Base-by-base conservation (phyloP, 257 asterid species). In the Solanum bulbocastanum region DNA sequence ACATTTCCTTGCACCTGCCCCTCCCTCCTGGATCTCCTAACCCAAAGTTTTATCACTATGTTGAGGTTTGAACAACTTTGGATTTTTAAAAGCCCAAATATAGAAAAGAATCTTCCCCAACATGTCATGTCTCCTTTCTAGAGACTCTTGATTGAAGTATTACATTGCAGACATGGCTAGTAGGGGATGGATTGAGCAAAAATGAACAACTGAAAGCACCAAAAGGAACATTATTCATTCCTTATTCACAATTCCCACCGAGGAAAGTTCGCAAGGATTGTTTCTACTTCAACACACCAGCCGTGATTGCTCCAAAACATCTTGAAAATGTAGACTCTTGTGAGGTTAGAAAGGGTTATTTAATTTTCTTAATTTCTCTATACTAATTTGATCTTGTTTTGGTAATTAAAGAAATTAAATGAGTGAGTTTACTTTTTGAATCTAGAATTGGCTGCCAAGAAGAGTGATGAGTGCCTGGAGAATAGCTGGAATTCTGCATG, bases 401-500 rank as follows among this genome's bases (percentile, higher is more conserved):
- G 33, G 27, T n/a, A 40, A 40, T 3, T n/a, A 72, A 30, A 32
- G 52, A 73, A 73, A 73, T 35, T 75, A 36, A 44, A 52, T 44
- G 37, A 79, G 10, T 16, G 39, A 8, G 37, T 20, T 15, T 60
- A 27, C 12, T 8, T n/a, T 85, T 22, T 40, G 18, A 25, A 35
- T 33, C 73, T 92, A 96, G 98, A 96, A 95, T 71, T 94, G 99
- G 99, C 52, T 96, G 92, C 96, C 96, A 5, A 92, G 98, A 83
- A 90, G 98, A 87, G 98, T 92, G 86, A 88, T 94, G 93, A 95
- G 99, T 66, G 96, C 98, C 4, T 88, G 93, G 92, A 94, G 98
- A 32, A 88, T 92, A 75, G 98, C 96, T 5, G 98, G 99, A 36
- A 92, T 95, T 83, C 4, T 96, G 84, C 99, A 96, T 27, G 98